phyloP scores from a whole-genome alignment of 2,329 filamentous ascomycete genomes.

The Pseudocercospora vitis region DNA sequence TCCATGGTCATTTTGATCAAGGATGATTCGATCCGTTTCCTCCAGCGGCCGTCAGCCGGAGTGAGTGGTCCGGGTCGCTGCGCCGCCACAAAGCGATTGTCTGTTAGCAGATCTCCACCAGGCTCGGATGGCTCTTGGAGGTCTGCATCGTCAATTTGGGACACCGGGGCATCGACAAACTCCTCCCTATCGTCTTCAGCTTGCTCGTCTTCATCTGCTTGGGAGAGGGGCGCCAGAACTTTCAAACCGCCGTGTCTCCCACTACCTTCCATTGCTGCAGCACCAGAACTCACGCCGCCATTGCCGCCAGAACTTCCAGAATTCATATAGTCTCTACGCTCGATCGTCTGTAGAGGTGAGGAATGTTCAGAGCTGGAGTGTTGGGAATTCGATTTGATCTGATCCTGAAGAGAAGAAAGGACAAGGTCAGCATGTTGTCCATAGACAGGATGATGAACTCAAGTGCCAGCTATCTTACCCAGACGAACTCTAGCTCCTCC shows the following conservation, averaged over 20 bases:
- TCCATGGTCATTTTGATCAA: slow-evolving; percentile 89
- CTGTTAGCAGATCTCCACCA: slow-evolving; percentile 14
- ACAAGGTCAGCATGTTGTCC: neutral
- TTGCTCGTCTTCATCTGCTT: slow-evolving; percentile 51
- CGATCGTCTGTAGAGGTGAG: slow-evolving; percentile 34
- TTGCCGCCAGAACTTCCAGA: slow-evolving; percentile 30
- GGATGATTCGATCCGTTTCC: slow-evolving; percentile 77
- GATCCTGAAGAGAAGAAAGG: slow-evolving; percentile 53
- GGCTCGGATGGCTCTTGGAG: slow-evolving; percentile 25
- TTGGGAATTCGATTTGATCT: slow-evolving; percentile 73
- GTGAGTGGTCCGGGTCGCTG: slow-evolving; percentile 15
- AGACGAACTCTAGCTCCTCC: slow-evolving; percentile 95
- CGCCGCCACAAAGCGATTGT: slow-evolving; percentile 18
- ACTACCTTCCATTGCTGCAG: slow-evolving; percentile 31
- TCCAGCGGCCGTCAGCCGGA: slow-evolving; percentile 62
- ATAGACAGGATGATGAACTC: neutral
- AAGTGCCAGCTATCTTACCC: slow-evolving; percentile 46
- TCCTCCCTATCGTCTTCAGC: slow-evolving; percentile 46
- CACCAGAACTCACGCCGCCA: slow-evolving; percentile 29
- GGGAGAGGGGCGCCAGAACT: slow-evolving; percentile 81
- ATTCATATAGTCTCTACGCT: slow-evolving; percentile 37
- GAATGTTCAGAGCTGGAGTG: slow-evolving; percentile 35
- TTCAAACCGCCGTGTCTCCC: slow-evolving; percentile 38
- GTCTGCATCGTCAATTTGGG: slow-evolving; percentile 44
- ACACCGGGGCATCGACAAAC: slow-evolving; percentile 52